These are phyloP conservation scores for Phalaenopsis aphrodite DNA, from an alignment of 106 monocot genomes.

Conservation along the genomic window DNA sequence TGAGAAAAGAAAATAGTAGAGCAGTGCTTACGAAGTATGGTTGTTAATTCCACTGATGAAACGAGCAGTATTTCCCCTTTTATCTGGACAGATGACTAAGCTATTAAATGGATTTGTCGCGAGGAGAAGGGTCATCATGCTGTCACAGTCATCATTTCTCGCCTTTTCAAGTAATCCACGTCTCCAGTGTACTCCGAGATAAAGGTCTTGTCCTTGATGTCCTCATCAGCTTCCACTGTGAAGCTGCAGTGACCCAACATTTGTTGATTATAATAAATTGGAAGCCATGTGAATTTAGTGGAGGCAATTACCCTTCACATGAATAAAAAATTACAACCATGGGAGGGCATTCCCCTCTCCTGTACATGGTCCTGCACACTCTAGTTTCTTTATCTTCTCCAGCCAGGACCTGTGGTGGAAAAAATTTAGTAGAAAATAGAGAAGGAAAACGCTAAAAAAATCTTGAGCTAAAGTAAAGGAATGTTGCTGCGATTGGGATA, in stretches of 20 bases:
- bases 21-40: slow-evolving; percentile 45
- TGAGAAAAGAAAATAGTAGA: not conserved
- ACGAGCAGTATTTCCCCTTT: slow-evolving; percentile 75
- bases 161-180: slow-evolving; percentile 72
- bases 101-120: slow-evolving; percentile 39
- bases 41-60: slow-evolving; percentile 95
- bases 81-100: slow-evolving; percentile 81
- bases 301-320: slow-evolving; percentile 57
- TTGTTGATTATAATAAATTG: not conserved
- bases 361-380: slow-evolving; percentile 68
- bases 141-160: slow-evolving; percentile 88
- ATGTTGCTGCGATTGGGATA: not conserved
- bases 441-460: not conserved
- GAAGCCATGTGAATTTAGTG: not conserved
- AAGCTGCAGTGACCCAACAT: slow-evolving; percentile 43
- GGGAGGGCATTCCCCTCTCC: slow-evolving; percentile 88
- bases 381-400: slow-evolving; percentile 77
- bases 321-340: slow-evolving; percentile 75
- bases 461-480: not conserved
- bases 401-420: slow-evolving; percentile 48
- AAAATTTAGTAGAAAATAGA: not conserved
- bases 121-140: slow-evolving; percentile 87
- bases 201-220: slow-evolving; percentile 79
- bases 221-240: slow-evolving; percentile 75
- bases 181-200: slow-evolving; percentile 81